These are phyloP conservation scores for Heterotrichella gracilis DNA, from an alignment of 352 stramenopile genomes.

Conservation along the genomic window DNA sequence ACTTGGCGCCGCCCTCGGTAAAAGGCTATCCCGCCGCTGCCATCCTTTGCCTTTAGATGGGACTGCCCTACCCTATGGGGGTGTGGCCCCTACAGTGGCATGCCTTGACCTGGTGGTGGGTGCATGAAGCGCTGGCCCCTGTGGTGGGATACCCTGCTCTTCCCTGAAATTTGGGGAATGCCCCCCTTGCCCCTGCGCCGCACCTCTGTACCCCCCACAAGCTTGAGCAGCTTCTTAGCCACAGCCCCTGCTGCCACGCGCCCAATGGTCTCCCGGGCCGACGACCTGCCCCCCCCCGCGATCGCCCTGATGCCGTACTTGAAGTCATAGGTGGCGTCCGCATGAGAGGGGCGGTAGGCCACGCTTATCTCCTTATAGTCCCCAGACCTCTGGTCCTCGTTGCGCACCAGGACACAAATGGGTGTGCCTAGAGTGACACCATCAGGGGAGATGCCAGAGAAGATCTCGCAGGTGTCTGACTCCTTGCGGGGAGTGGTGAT, in stretches of 20 bases:
- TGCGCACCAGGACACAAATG: conserved; percentile 72
- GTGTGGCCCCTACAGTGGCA: too few relatives aligned
- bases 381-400: conserved; percentile 71
- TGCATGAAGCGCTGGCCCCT: too few relatives aligned
- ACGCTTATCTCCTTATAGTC: conserved; percentile 83
- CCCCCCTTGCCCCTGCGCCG: too few relatives aligned
- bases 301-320: conserved; percentile 90
- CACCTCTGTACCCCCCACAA: too few relatives aligned
- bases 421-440: conserved; percentile 69
- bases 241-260: conserved; percentile 75
- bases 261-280: conserved; percentile 82
- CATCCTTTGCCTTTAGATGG: too few relatives aligned
- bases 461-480: conserved; percentile 74
- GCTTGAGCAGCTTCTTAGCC: conserved; percentile 73
- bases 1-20: too few relatives aligned
- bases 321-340: conserved; percentile 93
- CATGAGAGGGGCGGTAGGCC: conserved; percentile 54
- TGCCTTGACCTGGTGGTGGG: too few relatives aligned
- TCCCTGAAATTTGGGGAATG: too few relatives aligned
- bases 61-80: too few relatives aligned
- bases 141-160: too few relatives aligned
- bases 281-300: conserved; percentile 65
- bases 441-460: conserved; percentile 65
- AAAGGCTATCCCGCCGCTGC: too few relatives aligned
- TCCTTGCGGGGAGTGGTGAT: conserved; percentile 91